These are phyloP conservation scores for Tulasnella sp. DNA, from an alignment of 768 basidiomycete genomes.

Conservation along the genomic window DNA sequence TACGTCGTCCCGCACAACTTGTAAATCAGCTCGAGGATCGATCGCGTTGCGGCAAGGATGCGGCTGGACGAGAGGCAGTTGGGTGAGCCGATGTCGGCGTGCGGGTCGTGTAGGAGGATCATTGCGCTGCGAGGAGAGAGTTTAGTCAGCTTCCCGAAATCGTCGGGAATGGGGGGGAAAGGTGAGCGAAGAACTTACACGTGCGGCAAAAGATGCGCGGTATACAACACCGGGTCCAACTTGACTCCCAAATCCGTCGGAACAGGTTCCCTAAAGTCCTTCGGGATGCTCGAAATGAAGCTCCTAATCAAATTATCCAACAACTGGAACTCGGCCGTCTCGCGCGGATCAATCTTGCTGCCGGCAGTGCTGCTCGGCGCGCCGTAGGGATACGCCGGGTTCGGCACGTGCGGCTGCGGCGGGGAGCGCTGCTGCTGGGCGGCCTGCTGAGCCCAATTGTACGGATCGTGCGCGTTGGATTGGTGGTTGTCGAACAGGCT, in stretches of 20 bases:
- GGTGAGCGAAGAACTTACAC: conserved; percentile 19
- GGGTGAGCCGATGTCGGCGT: conserved; percentile 27
- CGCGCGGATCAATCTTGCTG: conserved; percentile 21
- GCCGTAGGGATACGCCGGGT: neutral
- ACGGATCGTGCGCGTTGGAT: neutral
- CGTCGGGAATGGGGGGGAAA: neutral
- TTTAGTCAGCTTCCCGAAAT: neutral
- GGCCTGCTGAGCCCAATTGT: neutral
- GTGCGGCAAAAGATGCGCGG: conserved; percentile 38
- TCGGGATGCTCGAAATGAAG: conserved; percentile 27
- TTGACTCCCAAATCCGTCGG: conserved; percentile 39
- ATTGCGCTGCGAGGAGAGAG: conserved; percentile 8
- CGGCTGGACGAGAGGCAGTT: conserved; percentile 2
- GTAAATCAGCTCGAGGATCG: conserved; percentile 28
- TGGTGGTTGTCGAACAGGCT: neutral
- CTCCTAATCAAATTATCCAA: conserved; percentile 23
- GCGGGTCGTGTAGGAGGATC: conserved; percentile 28
- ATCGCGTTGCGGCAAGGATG: conserved; percentile 23
- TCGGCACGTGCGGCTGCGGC: neutral
- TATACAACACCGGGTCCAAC: conserved; percentile 56
- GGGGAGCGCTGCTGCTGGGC: neutral
- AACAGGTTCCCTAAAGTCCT: conserved; percentile 22
- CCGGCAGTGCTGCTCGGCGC: neutral
- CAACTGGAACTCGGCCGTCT: conserved; percentile 27
- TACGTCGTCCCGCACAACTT: conserved; percentile 28